phyloP scores from a whole-genome alignment of 176 grass and related monocot genomes.

The Leersia perrieri region DNA sequence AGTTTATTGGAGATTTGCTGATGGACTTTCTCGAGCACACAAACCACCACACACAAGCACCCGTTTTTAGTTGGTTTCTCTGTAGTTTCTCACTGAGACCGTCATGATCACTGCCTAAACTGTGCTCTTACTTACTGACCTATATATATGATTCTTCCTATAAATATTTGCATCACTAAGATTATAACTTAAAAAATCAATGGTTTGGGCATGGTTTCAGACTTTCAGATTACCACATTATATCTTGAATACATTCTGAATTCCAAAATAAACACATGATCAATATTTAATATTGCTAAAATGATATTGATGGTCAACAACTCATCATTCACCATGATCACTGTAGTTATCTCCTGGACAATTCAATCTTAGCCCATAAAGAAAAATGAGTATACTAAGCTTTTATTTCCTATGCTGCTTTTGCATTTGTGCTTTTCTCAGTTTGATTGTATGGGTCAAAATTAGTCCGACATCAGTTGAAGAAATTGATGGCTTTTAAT shows the following conservation, averaged over 20 bases:
- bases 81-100: not conserved
- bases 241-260: not conserved
- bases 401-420: not conserved
- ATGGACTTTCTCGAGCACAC: conserved; percentile 4
- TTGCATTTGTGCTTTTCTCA: not conserved
- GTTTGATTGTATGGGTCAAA: not conserved
- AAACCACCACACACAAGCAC: not conserved
- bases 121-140: not conserved
- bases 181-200: not conserved
- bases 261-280: not conserved
- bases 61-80: not conserved
- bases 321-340: not conserved
- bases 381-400: not conserved
- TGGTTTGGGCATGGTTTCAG: not conserved
- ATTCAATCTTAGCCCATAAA: not conserved
- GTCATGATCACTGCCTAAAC: not conserved
- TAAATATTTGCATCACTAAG: conserved; percentile 19
- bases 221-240: not conserved
- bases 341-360: not conserved
- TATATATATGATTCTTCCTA: not conserved
- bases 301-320: not conserved
- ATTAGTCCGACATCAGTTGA: not conserved
- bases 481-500: not conserved
- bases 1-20: not conserved
- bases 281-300: conserved; percentile 3